Evolutionary conservation across 768 basidiomycete species (phyloP), one percentile per base, ranked within the genome.

Genomic region (Rhizopogon rudus): DNA sequence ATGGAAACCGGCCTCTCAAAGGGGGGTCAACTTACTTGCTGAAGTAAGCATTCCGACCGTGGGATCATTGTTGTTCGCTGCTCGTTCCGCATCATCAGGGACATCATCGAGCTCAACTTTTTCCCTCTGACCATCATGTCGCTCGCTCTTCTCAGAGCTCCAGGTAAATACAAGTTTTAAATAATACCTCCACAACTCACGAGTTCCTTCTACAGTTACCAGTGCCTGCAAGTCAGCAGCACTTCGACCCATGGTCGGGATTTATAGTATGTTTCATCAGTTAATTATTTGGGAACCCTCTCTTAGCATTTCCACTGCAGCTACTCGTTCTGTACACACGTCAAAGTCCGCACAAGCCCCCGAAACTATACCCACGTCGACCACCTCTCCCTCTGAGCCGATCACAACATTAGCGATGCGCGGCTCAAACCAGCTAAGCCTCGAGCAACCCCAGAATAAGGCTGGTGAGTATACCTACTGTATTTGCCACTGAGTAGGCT

Each of bases 371-470:
- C 70, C 81, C 13, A 73, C 77, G 43, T 73, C 72, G 12, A 73
- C 80, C 16, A 71, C 77, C 1, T 75, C 72, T 51, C 58, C 75
- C 0, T 60, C 73, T 0, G 77, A 81, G 57, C 88, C 88, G 12
- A 77, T 84, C 59, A 92, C 91, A 6, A 71, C 75, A 13, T 71
- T 93, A 48, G 93, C 93, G 10, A 81, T 87, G 66, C 80, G 78
- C 43, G 89, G 84, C 46, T 92, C 89, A 31, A 91, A 91, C 62
- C 92, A 95, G 67, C 77, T 82, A 55, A 91, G 89, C 66, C 76
- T 98, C 55, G 88, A 94, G 76, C 86, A 84, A 17, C 96, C 96
- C 12, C 79, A 80, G 68, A 98, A 98, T 73, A 88, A 82, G 71
- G 93, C 90, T 63, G 93, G 93, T 91, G 68, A 63, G 77, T 71